Evolutionary conservation across 2,329 filamentous ascomycete species (phyloP).

Genomic region (Ploettnerulaceae sp.): DNA sequence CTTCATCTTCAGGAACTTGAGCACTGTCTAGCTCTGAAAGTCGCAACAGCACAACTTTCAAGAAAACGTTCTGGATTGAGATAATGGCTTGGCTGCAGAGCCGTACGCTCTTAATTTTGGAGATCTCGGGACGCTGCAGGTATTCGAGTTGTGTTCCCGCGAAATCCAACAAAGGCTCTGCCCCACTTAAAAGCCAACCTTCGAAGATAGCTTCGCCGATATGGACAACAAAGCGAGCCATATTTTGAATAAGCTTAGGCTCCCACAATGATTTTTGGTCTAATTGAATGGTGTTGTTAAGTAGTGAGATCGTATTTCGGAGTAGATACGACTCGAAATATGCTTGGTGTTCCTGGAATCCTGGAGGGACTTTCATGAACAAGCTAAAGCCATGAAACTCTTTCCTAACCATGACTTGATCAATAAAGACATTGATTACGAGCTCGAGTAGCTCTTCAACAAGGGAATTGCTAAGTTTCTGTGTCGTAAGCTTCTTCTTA

Average conservation of each 20-base stretch:
- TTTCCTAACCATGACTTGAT: slow-evolving; percentile 79
- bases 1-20: slow-evolving; percentile 54
- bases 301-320: slow-evolving; percentile 64
- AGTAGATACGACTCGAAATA: slow-evolving; percentile 92
- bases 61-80: slow-evolving; percentile 70
- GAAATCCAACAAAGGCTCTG: slow-evolving; percentile 79
- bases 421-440: slow-evolving; percentile 73
- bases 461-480: slow-evolving; percentile 60
- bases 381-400: slow-evolving; percentile 87
- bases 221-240: slow-evolving; percentile 74
- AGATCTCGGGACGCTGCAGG: slow-evolving; percentile 77
- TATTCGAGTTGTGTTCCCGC: slow-evolving; percentile 82
- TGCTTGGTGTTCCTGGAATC: slow-evolving; percentile 89
- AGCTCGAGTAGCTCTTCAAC: slow-evolving; percentile 75
- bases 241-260: slow-evolving; percentile 78
- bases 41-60: slow-evolving; percentile 72
- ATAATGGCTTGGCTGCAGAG: slow-evolving; percentile 80
- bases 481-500: slow-evolving; percentile 45
- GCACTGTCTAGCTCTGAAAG: slow-evolving; percentile 77
- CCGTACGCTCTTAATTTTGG: slow-evolving; percentile 78
- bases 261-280: slow-evolving; percentile 72
- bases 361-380: slow-evolving; percentile 82
- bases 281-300: slow-evolving; percentile 65
- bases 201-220: slow-evolving; percentile 89
- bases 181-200: slow-evolving; percentile 91